These are phyloP conservation scores for Exophiala xenobiotica DNA, from an alignment of 2,329 filamentous ascomycete species.

Conservation along the genomic window DNA sequence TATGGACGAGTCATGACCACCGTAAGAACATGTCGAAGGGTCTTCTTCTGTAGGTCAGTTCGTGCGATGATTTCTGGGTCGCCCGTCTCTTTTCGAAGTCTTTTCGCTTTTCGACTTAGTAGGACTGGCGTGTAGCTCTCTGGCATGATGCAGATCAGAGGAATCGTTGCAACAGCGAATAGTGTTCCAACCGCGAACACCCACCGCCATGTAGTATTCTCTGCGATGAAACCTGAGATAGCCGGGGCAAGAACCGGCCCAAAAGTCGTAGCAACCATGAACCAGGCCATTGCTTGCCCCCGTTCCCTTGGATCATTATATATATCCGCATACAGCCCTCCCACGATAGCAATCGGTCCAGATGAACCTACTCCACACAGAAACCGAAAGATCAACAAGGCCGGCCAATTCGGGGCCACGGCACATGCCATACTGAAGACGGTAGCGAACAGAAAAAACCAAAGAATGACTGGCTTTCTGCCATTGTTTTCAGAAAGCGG, in stretches of 20 bases:
- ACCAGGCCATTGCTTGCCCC: constrained; percentile 43
- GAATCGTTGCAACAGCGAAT: constrained; percentile 58
- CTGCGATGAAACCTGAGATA: constrained; percentile 46
- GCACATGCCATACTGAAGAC: constrained; percentile 45
- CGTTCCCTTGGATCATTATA: constrained; percentile 43
- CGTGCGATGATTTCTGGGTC: constrained; percentile 55
- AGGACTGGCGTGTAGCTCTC: constrained; percentile 64
- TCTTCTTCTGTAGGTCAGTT: constrained; percentile 61
- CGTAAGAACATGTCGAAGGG: constrained; percentile 44
- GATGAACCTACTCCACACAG: constrained; percentile 43
- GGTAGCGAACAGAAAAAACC: constrained; percentile 48
- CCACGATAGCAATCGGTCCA: constrained; percentile 45
- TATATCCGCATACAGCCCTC: constrained; percentile 49
- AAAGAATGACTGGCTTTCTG: constrained; percentile 45
- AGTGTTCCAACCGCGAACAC: constrained; percentile 63
- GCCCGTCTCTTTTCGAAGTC: constrained; percentile 57
- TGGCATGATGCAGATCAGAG: constrained; percentile 62
- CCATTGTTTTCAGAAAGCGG: constrained; percentile 46
- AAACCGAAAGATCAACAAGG: constrained; percentile 44
- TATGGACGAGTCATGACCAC: constrained; percentile 71
- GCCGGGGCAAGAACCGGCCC: constrained; percentile 46
- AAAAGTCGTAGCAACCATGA: constrained; percentile 43
- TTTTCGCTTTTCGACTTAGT: constrained; percentile 56
- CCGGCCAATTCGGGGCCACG: constrained; percentile 43
- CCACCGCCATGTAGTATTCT: constrained; percentile 47